Conservation (phyloP, 352 stramenopile genomes). For the Lagenidium giganteum region DNA sequence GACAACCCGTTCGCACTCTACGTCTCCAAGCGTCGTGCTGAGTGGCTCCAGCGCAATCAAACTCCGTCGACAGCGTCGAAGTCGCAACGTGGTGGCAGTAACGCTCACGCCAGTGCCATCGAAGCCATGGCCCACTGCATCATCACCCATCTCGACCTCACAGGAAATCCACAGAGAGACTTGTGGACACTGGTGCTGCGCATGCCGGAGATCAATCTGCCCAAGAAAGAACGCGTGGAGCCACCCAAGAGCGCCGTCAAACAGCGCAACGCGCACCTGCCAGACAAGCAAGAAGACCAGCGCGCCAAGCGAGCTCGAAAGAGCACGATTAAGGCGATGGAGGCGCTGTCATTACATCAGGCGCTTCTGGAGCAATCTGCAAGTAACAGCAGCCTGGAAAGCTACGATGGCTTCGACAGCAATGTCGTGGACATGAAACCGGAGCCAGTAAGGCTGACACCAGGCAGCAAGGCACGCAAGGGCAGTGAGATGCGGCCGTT, state of each 20-base stretch:
- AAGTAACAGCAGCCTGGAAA: too few relatives aligned
- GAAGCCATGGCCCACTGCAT: slow-evolving; percentile 45
- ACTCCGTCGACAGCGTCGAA: slow-evolving; percentile 6
- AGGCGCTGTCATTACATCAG: too few relatives aligned
- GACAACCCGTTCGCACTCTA: slow-evolving; percentile 68
- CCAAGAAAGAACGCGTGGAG: slow-evolving; percentile 34
- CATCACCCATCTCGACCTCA: slow-evolving; percentile 50
- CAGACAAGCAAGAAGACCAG: slow-evolving; percentile 42
- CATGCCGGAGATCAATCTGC: slow-evolving; percentile 31
- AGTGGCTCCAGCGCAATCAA: slow-evolving; percentile 31
- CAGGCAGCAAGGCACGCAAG: slow-evolving; percentile 30
- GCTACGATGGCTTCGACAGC: too few relatives aligned
- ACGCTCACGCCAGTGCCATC: neutral
- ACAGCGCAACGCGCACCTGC: slow-evolving; percentile 32
- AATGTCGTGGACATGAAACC: too few relatives aligned
- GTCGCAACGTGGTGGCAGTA: neutral
- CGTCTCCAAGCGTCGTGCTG: slow-evolving; percentile 33
- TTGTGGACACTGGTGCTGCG: slow-evolving; percentile 51
- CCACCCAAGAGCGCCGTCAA: slow-evolving; percentile 22
- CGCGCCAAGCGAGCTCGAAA: slow-evolving; percentile 41
- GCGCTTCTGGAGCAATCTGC: too few relatives aligned
- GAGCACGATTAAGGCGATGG: slow-evolving; percentile 30
- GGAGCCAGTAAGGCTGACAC: slow-evolving; percentile 12
- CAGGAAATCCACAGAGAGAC: slow-evolving; percentile 61
- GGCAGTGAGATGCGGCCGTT: slow-evolving; percentile 47